Percentiles rank a stretch among this genome's conserved stretches.
Conservation (phyloP, 441 rosid genomes). For the Eutrema salsugineum region DNA sequence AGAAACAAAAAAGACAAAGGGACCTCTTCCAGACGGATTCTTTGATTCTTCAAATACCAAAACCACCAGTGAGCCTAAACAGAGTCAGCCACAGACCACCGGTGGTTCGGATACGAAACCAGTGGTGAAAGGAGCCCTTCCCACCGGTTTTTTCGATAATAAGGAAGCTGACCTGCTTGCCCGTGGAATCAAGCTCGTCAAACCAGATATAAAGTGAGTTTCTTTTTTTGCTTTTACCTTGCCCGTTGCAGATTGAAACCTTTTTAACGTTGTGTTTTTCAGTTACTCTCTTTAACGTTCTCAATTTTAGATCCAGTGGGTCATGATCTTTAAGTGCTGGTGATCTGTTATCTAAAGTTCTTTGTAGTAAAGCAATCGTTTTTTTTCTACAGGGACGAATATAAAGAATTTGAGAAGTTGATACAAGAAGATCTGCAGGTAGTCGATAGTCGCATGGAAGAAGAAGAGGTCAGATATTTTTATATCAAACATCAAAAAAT, state of each 20-base stretch:
- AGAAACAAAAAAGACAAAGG: slow-evolving; percentile 43
- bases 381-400: slow-evolving; percentile 64
- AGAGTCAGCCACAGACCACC: slow-evolving; percentile 21
- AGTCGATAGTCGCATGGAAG: slow-evolving; percentile 90
- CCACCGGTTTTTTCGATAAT: slow-evolving; percentile 87
- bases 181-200: slow-evolving; percentile 88
- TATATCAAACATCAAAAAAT: not conserved
- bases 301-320: not conserved
- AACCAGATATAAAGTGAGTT: slow-evolving; percentile 87
- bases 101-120: slow-evolving; percentile 40
- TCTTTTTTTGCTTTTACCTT: not conserved
- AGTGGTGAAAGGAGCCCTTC: slow-evolving; percentile 61
- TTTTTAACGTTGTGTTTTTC: not conserved
- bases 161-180: slow-evolving; percentile 97
- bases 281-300: not conserved
- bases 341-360: not conserved
- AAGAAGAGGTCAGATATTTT: slow-evolving; percentile 71
- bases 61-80: slow-evolving; percentile 34
- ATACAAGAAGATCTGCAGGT: slow-evolving; percentile 86
- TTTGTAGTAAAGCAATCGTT: not conserved
- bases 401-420: slow-evolving; percentile 91
- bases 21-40: slow-evolving; percentile 73
- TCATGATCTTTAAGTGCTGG: not conserved
- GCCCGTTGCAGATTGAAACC: not conserved
- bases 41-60: slow-evolving; percentile 61